A percentile compares a stretch with the other conserved stretches of the same genome.
Conservation (phyloP, 305 asterid species). For the Fraxinus xanthoxyloides region DNA sequence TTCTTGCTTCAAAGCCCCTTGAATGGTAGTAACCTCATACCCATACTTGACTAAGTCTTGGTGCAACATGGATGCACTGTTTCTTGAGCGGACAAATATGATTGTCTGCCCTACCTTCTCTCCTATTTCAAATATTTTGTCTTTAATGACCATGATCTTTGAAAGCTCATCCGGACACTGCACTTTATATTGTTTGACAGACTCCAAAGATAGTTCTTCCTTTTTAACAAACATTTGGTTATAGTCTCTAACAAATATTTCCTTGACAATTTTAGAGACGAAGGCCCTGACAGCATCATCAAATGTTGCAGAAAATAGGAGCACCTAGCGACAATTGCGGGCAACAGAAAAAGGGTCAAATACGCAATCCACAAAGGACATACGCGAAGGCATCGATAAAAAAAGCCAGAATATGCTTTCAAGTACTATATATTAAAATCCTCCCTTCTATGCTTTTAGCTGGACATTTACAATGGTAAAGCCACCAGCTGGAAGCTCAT, state of each 20-base stretch:
- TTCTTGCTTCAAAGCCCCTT: constrained; percentile 76
- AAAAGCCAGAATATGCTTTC: background rate
- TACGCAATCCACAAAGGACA: background rate
- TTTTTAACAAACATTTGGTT: constrained; percentile 83
- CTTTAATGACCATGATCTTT: constrained; percentile 69
- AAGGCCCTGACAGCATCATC: constrained; percentile 68
- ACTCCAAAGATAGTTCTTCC: constrained; percentile 79
- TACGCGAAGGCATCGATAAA: constrained; percentile 5
- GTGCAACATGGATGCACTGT: constrained; percentile 58
- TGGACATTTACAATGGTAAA: background rate
- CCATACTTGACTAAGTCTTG: constrained; percentile 53
- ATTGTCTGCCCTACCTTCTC: constrained; percentile 88
- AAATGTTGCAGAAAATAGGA: constrained; percentile 90
- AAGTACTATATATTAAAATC: background rate
- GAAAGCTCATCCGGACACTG: constrained; percentile 85
- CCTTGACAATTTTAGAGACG: constrained; percentile 62
- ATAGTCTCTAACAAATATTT: constrained; percentile 61
- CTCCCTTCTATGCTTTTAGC: background rate
- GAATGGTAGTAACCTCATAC: constrained; percentile 88
- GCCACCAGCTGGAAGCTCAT: background rate
- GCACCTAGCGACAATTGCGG: constrained; percentile 55
- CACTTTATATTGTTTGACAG: constrained; percentile 89
- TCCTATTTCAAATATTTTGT: constrained; percentile 78
- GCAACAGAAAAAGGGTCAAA: constrained; percentile 19
- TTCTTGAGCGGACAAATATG: constrained; percentile 60